Evolutionary conservation across 495 filamentous ascomycete species (phyloP).

Genomic region (Xylaria flabelliformis): DNA sequence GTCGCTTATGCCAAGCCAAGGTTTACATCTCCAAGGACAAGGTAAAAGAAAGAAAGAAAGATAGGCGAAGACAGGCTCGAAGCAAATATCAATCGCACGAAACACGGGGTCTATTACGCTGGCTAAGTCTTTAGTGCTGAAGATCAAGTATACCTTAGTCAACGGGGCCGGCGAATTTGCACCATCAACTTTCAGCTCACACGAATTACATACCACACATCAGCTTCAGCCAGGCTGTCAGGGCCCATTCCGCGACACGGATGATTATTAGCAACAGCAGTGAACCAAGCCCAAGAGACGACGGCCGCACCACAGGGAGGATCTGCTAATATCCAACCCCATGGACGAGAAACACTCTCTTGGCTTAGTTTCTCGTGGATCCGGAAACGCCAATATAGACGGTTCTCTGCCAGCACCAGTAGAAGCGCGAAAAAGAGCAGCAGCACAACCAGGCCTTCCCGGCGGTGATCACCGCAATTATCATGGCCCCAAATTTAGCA

Average conservation of each 20-base stretch:
- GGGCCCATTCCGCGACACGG: constrained; percentile 6
- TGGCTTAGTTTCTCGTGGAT: constrained; percentile 16
- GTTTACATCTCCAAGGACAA: neutral
- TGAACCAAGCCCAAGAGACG: neutral
- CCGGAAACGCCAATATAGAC: neutral
- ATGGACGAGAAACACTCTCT: constrained; percentile 11
- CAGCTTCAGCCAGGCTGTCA: constrained; percentile 13
- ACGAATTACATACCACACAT: neutral
- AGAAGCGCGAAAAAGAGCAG: neutral
- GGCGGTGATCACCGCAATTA: constrained; percentile 14
- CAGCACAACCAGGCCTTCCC: neutral
- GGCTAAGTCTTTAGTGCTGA: neutral
- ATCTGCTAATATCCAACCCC: neutral
- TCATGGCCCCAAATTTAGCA: constrained; percentile 9
- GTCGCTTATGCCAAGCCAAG: neutral
- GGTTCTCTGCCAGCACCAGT: neutral
- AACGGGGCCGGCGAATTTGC: neutral
- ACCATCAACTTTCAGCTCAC: neutral
- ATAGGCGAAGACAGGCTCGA: neutral
- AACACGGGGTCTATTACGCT: neutral
- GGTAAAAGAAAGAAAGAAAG: too few species aligned
- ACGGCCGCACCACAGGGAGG: neutral
- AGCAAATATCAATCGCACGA: neutral
- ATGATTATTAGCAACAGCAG: neutral
- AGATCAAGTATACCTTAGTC: neutral